Evolutionary conservation across 2,329 filamentous ascomycete genomes (phyloP).

Genomic region (Uncinocarpus reesii): DNA sequence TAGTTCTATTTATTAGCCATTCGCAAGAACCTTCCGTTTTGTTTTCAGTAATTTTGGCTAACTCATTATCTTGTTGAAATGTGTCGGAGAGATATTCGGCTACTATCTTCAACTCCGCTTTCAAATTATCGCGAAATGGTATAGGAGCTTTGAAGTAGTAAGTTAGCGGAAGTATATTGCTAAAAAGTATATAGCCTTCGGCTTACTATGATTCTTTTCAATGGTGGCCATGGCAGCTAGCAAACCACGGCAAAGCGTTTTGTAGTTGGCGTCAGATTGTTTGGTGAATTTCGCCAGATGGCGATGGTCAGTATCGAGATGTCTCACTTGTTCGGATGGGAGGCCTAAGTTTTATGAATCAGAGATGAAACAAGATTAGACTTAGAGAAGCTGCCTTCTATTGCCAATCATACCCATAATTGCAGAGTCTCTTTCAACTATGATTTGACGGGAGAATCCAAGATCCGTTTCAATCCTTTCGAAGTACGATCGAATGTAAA

Average conservation of each 20-base stretch:
- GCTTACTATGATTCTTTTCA: neutral
- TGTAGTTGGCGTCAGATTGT: conserved; percentile 32
- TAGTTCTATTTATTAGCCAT: conserved; percentile 24
- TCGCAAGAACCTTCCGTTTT: conserved; percentile 23
- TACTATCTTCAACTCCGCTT: neutral
- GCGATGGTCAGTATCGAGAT: conserved; percentile 33
- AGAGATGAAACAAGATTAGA: neutral
- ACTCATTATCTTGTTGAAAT: conserved; percentile 22
- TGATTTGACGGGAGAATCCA: neutral
- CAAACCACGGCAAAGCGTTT: conserved; percentile 25
- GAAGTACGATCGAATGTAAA: neutral
- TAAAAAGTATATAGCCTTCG: no score
- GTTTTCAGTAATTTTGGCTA: conserved; percentile 19
- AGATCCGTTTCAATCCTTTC: neutral
- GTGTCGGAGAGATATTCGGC: conserved; percentile 17
- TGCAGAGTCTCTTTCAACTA: neutral
- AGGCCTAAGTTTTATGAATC: neutral
- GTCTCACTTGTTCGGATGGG: neutral
- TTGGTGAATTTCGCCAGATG: conserved; percentile 35
- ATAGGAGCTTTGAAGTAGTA: no score
- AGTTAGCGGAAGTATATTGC: no score
- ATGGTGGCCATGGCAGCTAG: conserved; percentile 12
- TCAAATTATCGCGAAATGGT: no score
- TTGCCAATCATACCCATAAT: neutral
- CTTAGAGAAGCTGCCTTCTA: neutral